Evolutionary conservation across 1,284 basidiomycete genomes (phyloP), one percentile per base, ranked within the genome.

Genomic region (Pseudomicrostroma phylloplanum): DNA sequence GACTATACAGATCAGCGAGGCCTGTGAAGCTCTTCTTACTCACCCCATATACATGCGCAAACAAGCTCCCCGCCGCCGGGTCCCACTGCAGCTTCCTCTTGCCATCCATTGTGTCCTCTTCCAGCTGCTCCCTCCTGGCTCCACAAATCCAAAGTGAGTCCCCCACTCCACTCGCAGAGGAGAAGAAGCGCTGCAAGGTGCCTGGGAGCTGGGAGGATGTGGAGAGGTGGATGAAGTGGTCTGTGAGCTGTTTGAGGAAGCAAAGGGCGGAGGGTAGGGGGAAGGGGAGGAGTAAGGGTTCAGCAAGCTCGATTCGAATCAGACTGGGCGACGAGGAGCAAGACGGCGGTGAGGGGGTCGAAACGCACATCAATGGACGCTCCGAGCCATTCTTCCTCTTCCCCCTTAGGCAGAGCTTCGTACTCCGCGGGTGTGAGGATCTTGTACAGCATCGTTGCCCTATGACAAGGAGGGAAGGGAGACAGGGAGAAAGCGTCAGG

Each of bases 211-310:
- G 73, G 30, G 69, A 61, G 2, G 67, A 66, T 7, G 70, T 69
- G 2, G 71, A 73, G n/a, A 73, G 66, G 54, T 74, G 73, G 40
- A 74, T 66, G 58, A 74, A 74, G 49, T 71, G 69, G 62, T 74
- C 73, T 54, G 69, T 71, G 23, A 51, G 57, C 72, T 74, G 55
- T 17, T 36, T 36, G 30, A 36, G 30, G 30, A 36, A 9, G 30
- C 3, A 9, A 36, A 9, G 9, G 30, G 9, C 4, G 9, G 30
- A 36, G 30, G 30, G 30, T 36, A 9, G 21, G 15, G 25, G 25
- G 58, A 36, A 13, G 36, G 59, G 6, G 40, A 58, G 26, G 6
- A 58, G 21, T 9, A n/a, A 6, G 9, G 40, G 8, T 39, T 11
- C 7, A n/a, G 57, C 43, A 11, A 21, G 26, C 21, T 21, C 54